A percentile compares a stretch with the other conserved stretches of the same genome.
Evolutionary conservation across 495 filamentous ascomycete genomes (phyloP).

Genomic region (Penicillium manginii): DNA sequence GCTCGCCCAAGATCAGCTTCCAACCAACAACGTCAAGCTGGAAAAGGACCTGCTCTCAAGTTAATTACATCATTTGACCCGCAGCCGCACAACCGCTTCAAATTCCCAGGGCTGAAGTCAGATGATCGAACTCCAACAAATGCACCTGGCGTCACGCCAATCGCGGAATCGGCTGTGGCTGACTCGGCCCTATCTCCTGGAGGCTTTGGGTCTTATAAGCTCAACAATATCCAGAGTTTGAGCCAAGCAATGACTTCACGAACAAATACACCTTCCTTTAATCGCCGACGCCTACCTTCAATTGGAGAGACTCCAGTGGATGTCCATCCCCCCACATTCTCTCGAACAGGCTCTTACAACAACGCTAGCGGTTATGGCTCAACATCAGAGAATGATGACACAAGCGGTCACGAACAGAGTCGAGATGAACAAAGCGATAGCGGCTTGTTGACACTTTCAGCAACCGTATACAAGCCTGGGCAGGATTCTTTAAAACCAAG

Average conservation of each 20-base stretch:
- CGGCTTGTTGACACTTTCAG: slow-evolving; percentile 46
- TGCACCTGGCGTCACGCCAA: slow-evolving; percentile 80
- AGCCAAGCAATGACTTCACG: slow-evolving; percentile 74
- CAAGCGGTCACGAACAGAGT: slow-evolving; percentile 32
- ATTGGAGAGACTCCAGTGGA: slow-evolving; percentile 78
- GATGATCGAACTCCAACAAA: slow-evolving; percentile 78
- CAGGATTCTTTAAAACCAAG: slow-evolving; percentile 44
- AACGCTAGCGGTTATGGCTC: slow-evolving; percentile 53
- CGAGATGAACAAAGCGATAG: slow-evolving; percentile 34
- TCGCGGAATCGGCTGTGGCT: slow-evolving; percentile 84
- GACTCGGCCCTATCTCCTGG: slow-evolving; percentile 84
- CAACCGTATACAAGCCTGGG: slow-evolving; percentile 54
- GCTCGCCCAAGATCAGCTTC: slow-evolving; percentile 31
- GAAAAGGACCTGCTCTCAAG: slow-evolving; percentile 85
- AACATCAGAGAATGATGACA: slow-evolving; percentile 49
- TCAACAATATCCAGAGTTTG: slow-evolving; percentile 57
- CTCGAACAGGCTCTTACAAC: slow-evolving; percentile 40
- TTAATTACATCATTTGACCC: slow-evolving; percentile 86
- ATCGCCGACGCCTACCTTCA: slow-evolving; percentile 73
- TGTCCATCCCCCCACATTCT: slow-evolving; percentile 52
- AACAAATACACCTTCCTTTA: slow-evolving; percentile 73
- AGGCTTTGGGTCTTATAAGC: slow-evolving; percentile 68
- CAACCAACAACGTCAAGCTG: slow-evolving; percentile 44
- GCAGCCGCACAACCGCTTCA: slow-evolving; percentile 58
- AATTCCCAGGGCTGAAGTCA: slow-evolving; percentile 66